A percentile compares a stretch with the other conserved stretches of the same genome.
These are phyloP conservation scores for Teratosphaeria destructans DNA, from an alignment of 2,329 filamentous ascomycete genomes.

Conservation along the genomic window DNA sequence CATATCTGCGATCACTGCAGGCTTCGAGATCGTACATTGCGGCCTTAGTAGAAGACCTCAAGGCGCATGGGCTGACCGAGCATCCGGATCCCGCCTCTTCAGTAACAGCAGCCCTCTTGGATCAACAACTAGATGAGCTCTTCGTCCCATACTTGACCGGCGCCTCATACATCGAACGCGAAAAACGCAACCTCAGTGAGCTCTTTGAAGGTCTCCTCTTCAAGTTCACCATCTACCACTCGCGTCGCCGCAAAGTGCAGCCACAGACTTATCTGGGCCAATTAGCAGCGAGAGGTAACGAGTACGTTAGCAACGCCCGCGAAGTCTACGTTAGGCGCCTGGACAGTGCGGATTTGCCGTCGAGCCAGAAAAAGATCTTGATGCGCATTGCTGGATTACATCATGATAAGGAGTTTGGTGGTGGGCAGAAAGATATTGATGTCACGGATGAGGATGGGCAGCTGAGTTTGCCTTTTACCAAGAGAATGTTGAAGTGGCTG, in stretches of 20 bases:
- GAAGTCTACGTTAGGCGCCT: constrained; percentile 85
- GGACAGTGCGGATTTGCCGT: constrained; percentile 77
- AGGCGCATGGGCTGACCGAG: constrained; percentile 87
- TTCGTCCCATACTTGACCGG: constrained; percentile 58
- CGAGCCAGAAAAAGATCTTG: constrained; percentile 83
- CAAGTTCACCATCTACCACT: constrained; percentile 95
- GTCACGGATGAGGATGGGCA: constrained; percentile 82
- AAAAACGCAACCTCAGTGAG: constrained; percentile 62
- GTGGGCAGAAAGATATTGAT: constrained; percentile 65
- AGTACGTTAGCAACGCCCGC: constrained; percentile 76
- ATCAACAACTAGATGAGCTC: constrained; percentile 58
- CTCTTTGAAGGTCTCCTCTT: constrained; percentile 86
- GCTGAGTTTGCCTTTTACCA: constrained; percentile 76
- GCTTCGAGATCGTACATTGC: constrained; percentile 84
- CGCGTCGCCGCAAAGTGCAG: constrained; percentile 72
- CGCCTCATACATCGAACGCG: constrained; percentile 54
- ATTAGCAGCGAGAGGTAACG: constrained; percentile 78
- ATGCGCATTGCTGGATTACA: constrained; percentile 74
- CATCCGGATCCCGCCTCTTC: constrained; percentile 85
- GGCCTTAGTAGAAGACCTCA: constrained; percentile 79
- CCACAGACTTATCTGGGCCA: constrained; percentile 65
- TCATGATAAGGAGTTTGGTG: constrained; percentile 44
- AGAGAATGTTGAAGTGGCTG: constrained; percentile 95
- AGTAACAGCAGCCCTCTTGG: constrained; percentile 61
- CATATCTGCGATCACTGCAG: constrained; percentile 83